These are phyloP conservation scores for Stephania yunnanensis DNA, from an alignment of 164 flowering plant species.

Conservation along the genomic window DNA sequence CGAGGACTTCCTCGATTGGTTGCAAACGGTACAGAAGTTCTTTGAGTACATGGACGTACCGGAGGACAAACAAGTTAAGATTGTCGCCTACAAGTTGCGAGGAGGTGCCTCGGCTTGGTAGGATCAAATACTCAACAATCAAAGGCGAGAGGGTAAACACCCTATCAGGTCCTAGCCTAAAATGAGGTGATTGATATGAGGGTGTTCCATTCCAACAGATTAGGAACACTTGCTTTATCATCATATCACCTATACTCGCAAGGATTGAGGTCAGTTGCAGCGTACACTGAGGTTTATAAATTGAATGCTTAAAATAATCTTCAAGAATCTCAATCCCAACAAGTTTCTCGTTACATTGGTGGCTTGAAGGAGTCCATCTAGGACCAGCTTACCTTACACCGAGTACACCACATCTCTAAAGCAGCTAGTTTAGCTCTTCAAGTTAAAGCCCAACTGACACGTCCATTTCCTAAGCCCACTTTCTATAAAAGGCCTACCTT, in stretches of 20 bases:
- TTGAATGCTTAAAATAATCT: not conserved
- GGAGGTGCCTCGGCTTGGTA: not conserved
- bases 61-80: not conserved
- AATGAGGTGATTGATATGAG: not conserved
- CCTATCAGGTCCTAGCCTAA: not conserved
- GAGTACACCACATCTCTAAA: no score
- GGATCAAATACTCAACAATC: not conserved
- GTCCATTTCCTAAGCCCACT: no score
- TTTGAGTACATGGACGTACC: not conserved
- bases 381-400: no score
- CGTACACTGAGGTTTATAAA: not conserved
- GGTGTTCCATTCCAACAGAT: not conserved
- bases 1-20: not conserved
- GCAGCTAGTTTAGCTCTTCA: no score
- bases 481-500: no score
- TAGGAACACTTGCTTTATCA: not conserved
- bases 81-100: not conserved
- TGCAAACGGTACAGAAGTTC: not conserved
- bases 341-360: no score
- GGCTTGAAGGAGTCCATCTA: no score
- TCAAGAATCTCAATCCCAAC: no score
- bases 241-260: not conserved
- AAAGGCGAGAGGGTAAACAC: not conserved
- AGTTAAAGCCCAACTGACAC: no score
- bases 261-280: not conserved